Evolutionary conservation across 495 filamentous ascomycete genomes (phyloP), one percentile per base, ranked within the genome.

Genomic region (Talaromyces proteolyticus): DNA sequence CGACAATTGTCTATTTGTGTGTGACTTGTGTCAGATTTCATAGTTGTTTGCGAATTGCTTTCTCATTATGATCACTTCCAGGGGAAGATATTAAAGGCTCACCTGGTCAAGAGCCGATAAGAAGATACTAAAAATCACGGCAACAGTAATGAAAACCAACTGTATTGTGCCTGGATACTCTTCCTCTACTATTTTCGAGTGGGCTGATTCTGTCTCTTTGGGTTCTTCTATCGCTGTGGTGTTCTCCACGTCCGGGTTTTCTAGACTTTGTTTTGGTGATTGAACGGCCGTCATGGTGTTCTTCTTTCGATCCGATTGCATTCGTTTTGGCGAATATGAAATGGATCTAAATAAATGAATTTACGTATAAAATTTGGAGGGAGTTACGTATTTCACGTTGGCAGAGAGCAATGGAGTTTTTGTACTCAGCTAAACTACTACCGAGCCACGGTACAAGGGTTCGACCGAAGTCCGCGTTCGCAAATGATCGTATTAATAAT

Each of bases 101-200:
- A 45, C 43, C 5, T 45, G 43, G 43, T 45, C 82, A 40, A 86
- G 72, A 6, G 82, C 82, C 22, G 80, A 77, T 44, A 84, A 72
- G 68, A 86, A 85, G 34, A 80, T 66, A 36, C 69, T 57, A 6
- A 77, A 56, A 57, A 72, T 78, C 20, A 79, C 69, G 14, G 75
- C 74, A 19, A 64, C 49, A 50, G 78, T 72, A 44, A 79, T 69
- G 18, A 77, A 64, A 29, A 58, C 44, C 6, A 79, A 66, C 22
- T 23, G 23, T 2, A 45, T 17, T 14, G 43, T 17, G 2, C 22
- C 12, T 0, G 43, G 43, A 23, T 45, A 45, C 4, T 34, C 29
- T 45, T 45, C 43, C 10, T 3, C n/a, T n/a, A 10, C 23, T 20
- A n/a, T 17, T 10, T 23, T 45, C 18, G 24, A 16, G 26, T 23